These are phyloP conservation scores for Petunia axillaris DNA, from an alignment of 257 asterid species.

Conservation along the genomic window DNA sequence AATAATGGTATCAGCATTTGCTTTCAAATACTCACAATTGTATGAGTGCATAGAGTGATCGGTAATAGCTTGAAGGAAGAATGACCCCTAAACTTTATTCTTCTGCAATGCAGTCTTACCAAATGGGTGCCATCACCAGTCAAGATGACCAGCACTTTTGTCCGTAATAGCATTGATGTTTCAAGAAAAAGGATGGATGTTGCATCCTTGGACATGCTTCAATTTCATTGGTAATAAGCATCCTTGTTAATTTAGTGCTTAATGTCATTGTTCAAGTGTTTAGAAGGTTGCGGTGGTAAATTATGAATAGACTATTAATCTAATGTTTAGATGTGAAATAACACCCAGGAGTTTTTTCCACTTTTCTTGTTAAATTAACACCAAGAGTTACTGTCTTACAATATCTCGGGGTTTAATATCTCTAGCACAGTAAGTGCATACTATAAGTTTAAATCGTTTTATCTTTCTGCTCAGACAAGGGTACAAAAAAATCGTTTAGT, in stretches of 20 bases:
- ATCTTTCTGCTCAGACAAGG: background rate
- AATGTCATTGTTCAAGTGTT: background rate
- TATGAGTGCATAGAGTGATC: background rate
- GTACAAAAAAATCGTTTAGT: background rate
- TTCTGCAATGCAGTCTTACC: slow-evolving; percentile 64
- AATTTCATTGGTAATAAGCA: slow-evolving; percentile 81
- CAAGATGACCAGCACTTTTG: slow-evolving; percentile 89
- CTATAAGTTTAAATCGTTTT: background rate
- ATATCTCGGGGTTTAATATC: background rate
- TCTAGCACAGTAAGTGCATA: background rate
- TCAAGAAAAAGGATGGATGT: slow-evolving; percentile 96
- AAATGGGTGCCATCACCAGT: slow-evolving; percentile 99
- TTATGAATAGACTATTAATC: background rate
- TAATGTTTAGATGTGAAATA: background rate
- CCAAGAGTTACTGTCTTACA: too few relatives aligned
- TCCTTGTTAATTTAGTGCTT: background rate
- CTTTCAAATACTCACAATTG: background rate
- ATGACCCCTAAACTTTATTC: slow-evolving; percentile 2
- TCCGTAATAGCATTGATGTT: slow-evolving; percentile 72
- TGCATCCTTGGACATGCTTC: slow-evolving; percentile 91
- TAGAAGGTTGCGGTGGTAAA: background rate
- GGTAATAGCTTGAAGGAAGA: background rate
- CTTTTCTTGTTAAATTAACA: background rate
- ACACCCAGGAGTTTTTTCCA: background rate
- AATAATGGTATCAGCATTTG: background rate